These are phyloP conservation scores for Fusarium cyanostomum DNA, from an alignment of 2,329 filamentous ascomycete genomes.

Conservation along the genomic window DNA sequence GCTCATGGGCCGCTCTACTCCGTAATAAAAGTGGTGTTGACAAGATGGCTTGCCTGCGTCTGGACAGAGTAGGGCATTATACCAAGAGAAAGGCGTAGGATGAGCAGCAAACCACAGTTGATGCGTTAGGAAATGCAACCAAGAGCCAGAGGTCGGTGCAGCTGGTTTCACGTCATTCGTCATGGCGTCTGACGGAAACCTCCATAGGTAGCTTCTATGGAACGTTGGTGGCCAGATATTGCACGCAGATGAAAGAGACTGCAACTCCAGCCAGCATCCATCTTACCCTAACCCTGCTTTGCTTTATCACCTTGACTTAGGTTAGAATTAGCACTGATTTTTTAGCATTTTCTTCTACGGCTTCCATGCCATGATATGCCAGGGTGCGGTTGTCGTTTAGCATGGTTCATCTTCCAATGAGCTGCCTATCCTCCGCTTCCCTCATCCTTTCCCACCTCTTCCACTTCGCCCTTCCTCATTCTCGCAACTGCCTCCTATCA, in stretches of 20 bases:
- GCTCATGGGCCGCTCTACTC: neutral
- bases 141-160: neutral
- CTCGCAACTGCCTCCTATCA: neutral
- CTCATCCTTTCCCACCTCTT: neutral
- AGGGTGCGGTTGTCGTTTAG: no score
- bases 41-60: neutral
- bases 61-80: neutral
- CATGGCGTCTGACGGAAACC: no score
- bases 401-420: no score
- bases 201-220: no score
- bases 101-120: neutral
- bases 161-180: no score
- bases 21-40: no score
- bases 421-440: neutral
- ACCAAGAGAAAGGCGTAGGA: constrained; percentile 10
- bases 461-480: neutral
- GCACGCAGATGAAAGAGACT: no score
- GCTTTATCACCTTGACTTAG: no score
- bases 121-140: neutral
- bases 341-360: no score
- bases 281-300: constrained; percentile 7
- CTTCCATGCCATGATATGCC: no score
- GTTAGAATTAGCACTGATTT: no score
- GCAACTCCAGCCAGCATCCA: constrained; percentile 2
- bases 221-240: no score